phyloP scores from a whole-genome alignment of 2,329 filamentous ascomycete species.

The Magnaporthiopsis incrustans region DNA sequence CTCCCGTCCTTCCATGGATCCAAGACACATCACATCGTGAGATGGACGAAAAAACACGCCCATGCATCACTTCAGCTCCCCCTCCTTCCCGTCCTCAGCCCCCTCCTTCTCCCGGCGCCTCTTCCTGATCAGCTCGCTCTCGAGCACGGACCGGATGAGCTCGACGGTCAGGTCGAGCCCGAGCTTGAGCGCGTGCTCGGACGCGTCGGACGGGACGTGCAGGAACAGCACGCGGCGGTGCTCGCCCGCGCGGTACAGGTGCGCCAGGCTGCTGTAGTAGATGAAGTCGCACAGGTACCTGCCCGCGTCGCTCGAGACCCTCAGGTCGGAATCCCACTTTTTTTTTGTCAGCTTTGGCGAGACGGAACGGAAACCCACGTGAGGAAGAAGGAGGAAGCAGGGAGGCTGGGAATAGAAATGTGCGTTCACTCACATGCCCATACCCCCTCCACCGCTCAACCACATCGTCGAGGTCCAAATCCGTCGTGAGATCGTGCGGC shows the following conservation, averaged over 20 bases:
- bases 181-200: conserved; percentile 35
- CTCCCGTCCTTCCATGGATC: too few species aligned
- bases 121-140: conserved; percentile 32
- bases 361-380: neutral
- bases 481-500: conserved; percentile 48
- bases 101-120: neutral
- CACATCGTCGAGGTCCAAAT: conserved; percentile 50
- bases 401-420: too few species aligned
- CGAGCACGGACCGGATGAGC: conserved; percentile 48
- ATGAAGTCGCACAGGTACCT: conserved; percentile 73
- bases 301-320: conserved; percentile 62
- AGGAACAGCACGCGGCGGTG: conserved; percentile 55
- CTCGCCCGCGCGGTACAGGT: conserved; percentile 39
- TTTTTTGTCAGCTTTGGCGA: neutral
- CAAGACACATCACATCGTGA: too few species aligned
- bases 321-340: conserved; percentile 33
- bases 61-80: neutral
- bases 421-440: conserved; percentile 37
- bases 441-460: conserved; percentile 45
- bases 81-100: neutral
- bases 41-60: neutral
- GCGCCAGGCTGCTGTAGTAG: conserved; percentile 60
- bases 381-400: too few species aligned
- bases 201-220: conserved; percentile 58
- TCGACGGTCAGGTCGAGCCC: conserved; percentile 46